Conservation (phyloP, 495 filamentous ascomycete genomes). For the Daldinia loculata region DNA sequence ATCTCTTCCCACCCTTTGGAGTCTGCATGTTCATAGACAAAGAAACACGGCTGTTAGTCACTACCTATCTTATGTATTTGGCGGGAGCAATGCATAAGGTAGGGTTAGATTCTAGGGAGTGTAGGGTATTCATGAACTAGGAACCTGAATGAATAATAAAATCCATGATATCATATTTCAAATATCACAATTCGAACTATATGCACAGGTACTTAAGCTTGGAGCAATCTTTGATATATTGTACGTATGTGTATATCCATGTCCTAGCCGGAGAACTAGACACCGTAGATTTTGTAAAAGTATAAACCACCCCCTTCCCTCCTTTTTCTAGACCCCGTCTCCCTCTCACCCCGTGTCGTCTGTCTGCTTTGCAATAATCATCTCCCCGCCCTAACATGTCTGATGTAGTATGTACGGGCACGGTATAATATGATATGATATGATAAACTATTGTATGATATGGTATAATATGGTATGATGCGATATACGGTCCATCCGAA, state of each 20-base stretch:
- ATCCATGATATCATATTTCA: too few species aligned
- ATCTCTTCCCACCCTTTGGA: background rate
- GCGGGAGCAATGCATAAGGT: background rate
- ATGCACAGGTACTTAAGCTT: background rate
- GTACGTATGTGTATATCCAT: background rate
- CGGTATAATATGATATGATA: background rate
- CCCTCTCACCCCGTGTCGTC: background rate
- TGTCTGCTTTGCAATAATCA: background rate
- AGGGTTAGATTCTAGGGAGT: background rate
- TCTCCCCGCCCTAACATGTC: background rate
- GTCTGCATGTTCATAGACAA: background rate
- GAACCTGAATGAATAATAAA: background rate
- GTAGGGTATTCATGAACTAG: background rate
- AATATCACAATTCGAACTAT: too few species aligned
- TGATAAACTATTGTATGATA: background rate
- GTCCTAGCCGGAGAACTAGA: background rate
- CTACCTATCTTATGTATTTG: background rate
- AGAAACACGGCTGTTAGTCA: background rate
- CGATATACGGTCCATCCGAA: conserved; percentile 2
- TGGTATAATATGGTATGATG: background rate
- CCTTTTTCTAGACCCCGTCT: background rate
- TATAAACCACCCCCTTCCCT: background rate
- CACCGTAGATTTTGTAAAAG: background rate
- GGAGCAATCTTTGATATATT: background rate
- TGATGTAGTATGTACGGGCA: background rate